A percentile compares a stretch with the other conserved stretches of the same genome.
Conservation (phyloP, 805 yeast species). For the Suhomyces vadensis region DNA sequence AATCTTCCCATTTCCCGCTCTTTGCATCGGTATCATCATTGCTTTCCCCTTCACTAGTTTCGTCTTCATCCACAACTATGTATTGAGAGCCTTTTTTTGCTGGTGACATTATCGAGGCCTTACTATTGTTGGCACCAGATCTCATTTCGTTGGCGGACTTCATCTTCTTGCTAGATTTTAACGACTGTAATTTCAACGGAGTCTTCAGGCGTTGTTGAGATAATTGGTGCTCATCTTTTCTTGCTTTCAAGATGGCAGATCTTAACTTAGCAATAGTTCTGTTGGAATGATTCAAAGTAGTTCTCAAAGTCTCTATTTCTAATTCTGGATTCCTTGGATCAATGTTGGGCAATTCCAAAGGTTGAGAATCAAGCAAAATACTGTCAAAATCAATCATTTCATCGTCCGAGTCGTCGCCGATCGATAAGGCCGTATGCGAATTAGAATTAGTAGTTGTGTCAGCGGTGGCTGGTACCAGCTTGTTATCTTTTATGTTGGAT, state of each 20-base stretch:
- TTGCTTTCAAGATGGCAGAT: constrained; percentile 47
- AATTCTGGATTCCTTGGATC: constrained; percentile 48
- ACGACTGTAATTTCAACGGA: constrained; percentile 13
- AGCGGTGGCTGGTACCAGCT: constrained; percentile 2
- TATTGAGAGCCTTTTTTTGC: constrained; percentile 37
- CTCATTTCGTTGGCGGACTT: constrained; percentile 13
- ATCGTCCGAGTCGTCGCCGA: constrained; percentile 38
- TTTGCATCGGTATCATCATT: constrained; percentile 18
- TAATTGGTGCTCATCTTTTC: constrained; percentile 34
- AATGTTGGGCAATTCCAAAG: constrained; percentile 22
- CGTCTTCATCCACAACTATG: constrained; percentile 28
- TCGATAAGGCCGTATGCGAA: constrained; percentile 12
- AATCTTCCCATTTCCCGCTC: constrained; percentile 42
- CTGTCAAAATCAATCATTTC: constrained; percentile 33
- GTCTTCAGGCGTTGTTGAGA: constrained; percentile 17
- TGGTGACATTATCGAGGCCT: constrained; percentile 33
- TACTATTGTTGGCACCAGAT: constrained; percentile 15
- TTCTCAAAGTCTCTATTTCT: constrained; percentile 65
- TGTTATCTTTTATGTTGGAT: constrained; percentile 18
- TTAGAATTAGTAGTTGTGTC: constrained; percentile 2
- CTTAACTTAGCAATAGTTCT: constrained; percentile 62
- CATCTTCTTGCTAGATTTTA: constrained; percentile 15
- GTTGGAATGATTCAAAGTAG: constrained; percentile 66
- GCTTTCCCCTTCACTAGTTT: not conserved
- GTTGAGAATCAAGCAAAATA: constrained; percentile 30